Evolutionary conservation across 768 basidiomycete genomes (phyloP).

Genomic region (Rossbeevera mucosa): DNA sequence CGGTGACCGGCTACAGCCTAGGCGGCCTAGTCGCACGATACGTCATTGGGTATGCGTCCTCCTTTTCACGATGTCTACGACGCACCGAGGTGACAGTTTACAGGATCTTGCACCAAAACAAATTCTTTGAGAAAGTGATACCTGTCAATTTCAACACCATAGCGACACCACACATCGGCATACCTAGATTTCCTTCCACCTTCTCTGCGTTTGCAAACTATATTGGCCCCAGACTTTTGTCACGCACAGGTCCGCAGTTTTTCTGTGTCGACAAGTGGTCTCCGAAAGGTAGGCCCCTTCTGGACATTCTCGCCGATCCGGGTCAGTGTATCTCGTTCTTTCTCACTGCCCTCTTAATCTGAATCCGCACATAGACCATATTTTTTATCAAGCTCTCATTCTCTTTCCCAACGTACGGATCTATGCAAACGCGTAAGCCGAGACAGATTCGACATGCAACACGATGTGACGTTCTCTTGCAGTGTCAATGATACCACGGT

Average conservation of each 20-base stretch:
- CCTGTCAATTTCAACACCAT: conserved; percentile 82
- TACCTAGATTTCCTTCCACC: conserved; percentile 58
- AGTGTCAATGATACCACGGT: conserved; percentile 77
- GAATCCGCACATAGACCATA: conserved; percentile 42
- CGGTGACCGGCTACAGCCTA: conserved; percentile 72
- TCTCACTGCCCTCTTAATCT: neutral
- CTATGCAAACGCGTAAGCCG: conserved; percentile 72
- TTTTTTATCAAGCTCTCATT: conserved; percentile 71
- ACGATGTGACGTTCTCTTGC: neutral
- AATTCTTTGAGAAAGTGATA: conserved; percentile 65
- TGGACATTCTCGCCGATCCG: conserved; percentile 80
- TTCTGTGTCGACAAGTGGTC: conserved; percentile 73
- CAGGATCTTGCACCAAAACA: conserved; percentile 60
- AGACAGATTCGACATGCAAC: neutral
- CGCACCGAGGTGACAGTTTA: conserved; percentile 2
- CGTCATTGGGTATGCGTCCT: conserved; percentile 55
- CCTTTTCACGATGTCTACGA: neutral
- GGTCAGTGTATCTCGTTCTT: conserved; percentile 36
- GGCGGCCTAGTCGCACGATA: conserved; percentile 83
- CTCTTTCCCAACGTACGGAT: conserved; percentile 66
- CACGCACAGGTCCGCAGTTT: conserved; percentile 78
- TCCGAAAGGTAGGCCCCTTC: conserved; percentile 55
- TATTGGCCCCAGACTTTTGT: conserved; percentile 66
- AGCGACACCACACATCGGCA: conserved; percentile 80
- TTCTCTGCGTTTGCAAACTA: conserved; percentile 48